These are phyloP conservation scores for Boletus barrowsii DNA, from an alignment of 768 basidiomycete species.

Conservation along the genomic window DNA sequence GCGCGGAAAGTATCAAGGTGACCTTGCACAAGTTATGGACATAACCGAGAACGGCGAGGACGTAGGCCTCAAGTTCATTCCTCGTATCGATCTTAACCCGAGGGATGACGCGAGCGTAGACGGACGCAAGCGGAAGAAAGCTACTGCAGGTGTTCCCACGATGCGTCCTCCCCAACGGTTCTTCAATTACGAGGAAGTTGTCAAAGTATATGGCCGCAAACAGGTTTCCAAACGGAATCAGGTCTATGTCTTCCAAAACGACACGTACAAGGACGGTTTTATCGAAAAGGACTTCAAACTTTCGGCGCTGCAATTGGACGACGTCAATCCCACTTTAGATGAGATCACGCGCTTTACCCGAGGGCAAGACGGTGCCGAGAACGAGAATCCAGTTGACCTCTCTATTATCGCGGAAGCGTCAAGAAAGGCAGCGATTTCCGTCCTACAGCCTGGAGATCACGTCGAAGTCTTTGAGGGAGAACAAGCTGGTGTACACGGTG, in stretches of 20 bases:
- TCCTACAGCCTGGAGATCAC: slow-evolving; percentile 96
- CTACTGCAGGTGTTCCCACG: slow-evolving; percentile 42
- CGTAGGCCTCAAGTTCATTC: slow-evolving; percentile 89
- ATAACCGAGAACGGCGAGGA: slow-evolving; percentile 92
- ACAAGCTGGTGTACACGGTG: slow-evolving; percentile 88
- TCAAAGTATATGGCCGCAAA: slow-evolving; percentile 80
- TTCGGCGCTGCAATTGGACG: slow-evolving; percentile 72
- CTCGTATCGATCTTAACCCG: slow-evolving; percentile 95
- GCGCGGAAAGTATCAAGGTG: slow-evolving; percentile 90
- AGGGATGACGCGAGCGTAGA: slow-evolving; percentile 69
- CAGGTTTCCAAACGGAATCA: slow-evolving; percentile 71
- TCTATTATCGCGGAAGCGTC: slow-evolving; percentile 92
- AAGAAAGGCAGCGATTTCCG: slow-evolving; percentile 84
- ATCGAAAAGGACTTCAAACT: slow-evolving; percentile 94
- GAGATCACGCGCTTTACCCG: slow-evolving; percentile 91
- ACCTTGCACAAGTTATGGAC: slow-evolving; percentile 94
- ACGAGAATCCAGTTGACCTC: slow-evolving; percentile 74
- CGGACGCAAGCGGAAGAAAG: slow-evolving; percentile 79
- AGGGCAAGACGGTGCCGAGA: slow-evolving; percentile 66
- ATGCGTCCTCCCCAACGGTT: slow-evolving; percentile 87
- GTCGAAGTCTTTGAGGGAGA: slow-evolving; percentile 98
- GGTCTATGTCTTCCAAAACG: slow-evolving; percentile 84
- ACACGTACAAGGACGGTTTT: slow-evolving; percentile 93
- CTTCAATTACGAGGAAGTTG: slow-evolving; percentile 92
- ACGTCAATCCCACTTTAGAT: slow-evolving; percentile 93